Evolutionary conservation across 306 rosid species (phyloP).

Genomic region (Rosa persica): DNA sequence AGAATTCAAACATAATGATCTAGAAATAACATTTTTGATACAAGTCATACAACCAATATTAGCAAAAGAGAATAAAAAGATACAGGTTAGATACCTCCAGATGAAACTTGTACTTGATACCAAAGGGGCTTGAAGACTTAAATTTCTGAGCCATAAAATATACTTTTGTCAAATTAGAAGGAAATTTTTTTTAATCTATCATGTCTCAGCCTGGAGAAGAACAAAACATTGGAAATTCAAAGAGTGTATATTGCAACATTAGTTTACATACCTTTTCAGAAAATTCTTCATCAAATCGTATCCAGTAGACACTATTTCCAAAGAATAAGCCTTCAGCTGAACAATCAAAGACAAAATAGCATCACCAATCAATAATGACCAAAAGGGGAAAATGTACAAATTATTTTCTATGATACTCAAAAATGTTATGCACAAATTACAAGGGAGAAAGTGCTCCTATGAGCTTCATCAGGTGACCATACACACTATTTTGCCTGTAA

Average conservation of each 20-base stretch:
- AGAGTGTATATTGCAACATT: conserved; percentile 1
- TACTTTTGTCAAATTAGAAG: conserved; percentile 23
- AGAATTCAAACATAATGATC: background rate
- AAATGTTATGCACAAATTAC: conserved; percentile 15
- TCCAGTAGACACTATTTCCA: conserved; percentile 90
- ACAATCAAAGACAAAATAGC: conserved; percentile 44
- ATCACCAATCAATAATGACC: conserved; percentile 33
- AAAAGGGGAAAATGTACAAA: conserved; percentile 3
- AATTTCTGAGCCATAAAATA: conserved; percentile 67
- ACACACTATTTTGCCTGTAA: background rate
- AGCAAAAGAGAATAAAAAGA: background rate
- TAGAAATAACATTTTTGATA: background rate
- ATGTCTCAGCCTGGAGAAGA: background rate
- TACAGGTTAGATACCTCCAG: conserved; percentile 59
- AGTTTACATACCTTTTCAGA: conserved; percentile 61
- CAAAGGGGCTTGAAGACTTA: conserved; percentile 83
- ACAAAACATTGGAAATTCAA: background rate
- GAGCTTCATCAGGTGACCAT: background rate
- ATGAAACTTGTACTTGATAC: conserved; percentile 87
- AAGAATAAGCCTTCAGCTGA: conserved; percentile 82
- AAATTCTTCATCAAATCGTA: conserved; percentile 82
- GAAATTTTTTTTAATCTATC: background rate
- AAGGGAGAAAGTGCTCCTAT: background rate
- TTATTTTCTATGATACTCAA: conserved; percentile 18
- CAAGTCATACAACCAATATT: background rate